Conservation (phyloP, 805 yeast species). For the Lachancea sp. region DNA sequence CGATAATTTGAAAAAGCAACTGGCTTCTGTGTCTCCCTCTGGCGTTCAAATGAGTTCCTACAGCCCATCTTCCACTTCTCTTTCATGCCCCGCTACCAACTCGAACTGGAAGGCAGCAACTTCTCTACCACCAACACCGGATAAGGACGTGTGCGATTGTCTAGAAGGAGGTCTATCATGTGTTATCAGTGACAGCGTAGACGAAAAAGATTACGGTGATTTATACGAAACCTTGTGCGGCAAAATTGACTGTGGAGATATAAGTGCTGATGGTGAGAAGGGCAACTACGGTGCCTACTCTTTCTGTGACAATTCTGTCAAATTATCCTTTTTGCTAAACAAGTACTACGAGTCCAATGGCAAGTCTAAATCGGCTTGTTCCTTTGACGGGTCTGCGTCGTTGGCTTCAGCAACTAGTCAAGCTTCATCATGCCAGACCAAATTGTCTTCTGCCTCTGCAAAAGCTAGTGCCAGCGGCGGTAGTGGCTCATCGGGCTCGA, state of each 20-base stretch:
- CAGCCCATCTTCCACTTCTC: constrained; percentile 35
- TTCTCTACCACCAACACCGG: constrained; percentile 65
- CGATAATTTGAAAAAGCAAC: constrained; percentile 49
- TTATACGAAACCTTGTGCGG: constrained; percentile 51
- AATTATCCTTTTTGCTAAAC: constrained; percentile 54
- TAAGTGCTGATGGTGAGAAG: constrained; percentile 47
- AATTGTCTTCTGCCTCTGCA: constrained; percentile 53
- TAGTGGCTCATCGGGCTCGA: constrained; percentile 40
- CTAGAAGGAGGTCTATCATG: constrained; percentile 44
- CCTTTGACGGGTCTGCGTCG: constrained; percentile 56
- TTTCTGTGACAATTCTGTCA: constrained; percentile 56
- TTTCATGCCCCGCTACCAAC: constrained; percentile 51
- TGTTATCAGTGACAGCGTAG: constrained; percentile 40
- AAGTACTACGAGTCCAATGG: constrained; percentile 43
- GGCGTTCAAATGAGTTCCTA: constrained; percentile 33
- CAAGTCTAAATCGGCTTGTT: constrained; percentile 45
- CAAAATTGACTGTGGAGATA: constrained; percentile 48
- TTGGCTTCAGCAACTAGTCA: constrained; percentile 36
- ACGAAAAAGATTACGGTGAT: constrained; percentile 45
- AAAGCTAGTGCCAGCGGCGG: constrained; percentile 39
- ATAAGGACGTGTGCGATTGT: constrained; percentile 53
- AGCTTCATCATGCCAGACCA: constrained; percentile 45
- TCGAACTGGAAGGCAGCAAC: constrained; percentile 54
- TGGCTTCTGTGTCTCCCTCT: constrained; percentile 44
- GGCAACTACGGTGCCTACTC: constrained; percentile 66